These are phyloP conservation scores for Paramecium sonneborni DNA, from an alignment of 73 alveolate genomes.

Conservation along the genomic window DNA sequence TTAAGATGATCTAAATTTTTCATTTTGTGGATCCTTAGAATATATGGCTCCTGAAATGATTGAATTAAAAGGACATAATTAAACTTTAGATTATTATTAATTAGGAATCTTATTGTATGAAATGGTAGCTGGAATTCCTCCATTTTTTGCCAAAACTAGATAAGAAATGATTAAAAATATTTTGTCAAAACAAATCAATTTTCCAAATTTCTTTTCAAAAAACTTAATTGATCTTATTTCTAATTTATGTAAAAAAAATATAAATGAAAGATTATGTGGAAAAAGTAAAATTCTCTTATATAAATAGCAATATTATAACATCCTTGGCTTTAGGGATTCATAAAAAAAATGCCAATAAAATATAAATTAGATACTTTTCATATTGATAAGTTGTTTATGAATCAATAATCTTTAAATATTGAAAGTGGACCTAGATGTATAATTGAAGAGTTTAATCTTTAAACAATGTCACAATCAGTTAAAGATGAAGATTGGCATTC, in stretches of 20 bases:
- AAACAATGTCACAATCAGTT: neutral
- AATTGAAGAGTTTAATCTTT: neutral
- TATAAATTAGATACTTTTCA: neutral
- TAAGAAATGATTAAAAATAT: neutral
- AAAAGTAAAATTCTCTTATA: neutral
- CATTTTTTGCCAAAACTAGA: slow-evolving; percentile 62
- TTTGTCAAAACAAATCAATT: neutral
- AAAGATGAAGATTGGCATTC: neutral
- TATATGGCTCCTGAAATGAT: slow-evolving; percentile 78
- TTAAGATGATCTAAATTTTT: slow-evolving; percentile 58
- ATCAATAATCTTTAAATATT: neutral
- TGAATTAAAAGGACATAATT: slow-evolving; percentile 63
- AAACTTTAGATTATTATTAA: slow-evolving; percentile 64
- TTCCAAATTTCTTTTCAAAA: slow-evolving; percentile 34
- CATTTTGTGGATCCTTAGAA: slow-evolving; percentile 84
- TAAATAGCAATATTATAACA: neutral
- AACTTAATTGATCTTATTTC: neutral
- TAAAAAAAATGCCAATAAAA: slow-evolving; percentile 1
- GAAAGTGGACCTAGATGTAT: neutral
- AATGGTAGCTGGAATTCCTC: slow-evolving; percentile 74
- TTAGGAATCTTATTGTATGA: slow-evolving; percentile 70
- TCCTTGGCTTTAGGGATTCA: slow-evolving; percentile 23
- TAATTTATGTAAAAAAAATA: neutral
- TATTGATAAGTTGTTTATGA: neutral
- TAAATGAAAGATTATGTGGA: neutral